A percentile compares a stretch with the other conserved stretches of the same genome.
Conservation (phyloP, 2,329 filamentous ascomycete species). For the Venturia oleaginea region DNA sequence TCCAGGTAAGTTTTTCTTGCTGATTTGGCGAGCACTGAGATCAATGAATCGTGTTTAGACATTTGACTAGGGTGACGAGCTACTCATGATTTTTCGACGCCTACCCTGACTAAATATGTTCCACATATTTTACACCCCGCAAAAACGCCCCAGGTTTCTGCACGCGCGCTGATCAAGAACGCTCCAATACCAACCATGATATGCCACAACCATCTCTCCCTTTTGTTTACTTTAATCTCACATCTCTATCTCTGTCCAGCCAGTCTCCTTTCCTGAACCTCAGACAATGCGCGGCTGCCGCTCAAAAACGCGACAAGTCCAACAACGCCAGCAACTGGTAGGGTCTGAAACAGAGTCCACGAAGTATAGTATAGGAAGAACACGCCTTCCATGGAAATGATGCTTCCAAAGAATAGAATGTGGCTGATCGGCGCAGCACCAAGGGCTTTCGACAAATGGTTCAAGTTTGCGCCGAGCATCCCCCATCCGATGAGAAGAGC, state of each 20-base stretch:
- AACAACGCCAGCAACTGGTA: constrained; percentile 63
- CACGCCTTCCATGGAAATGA: constrained; percentile 78
- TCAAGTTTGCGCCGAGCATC: constrained; percentile 71
- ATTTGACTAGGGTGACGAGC: neutral
- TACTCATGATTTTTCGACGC: neutral
- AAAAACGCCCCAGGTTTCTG: neutral
- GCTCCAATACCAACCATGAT: neutral
- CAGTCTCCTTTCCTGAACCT: constrained; percentile 82
- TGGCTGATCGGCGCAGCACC: constrained; percentile 72
- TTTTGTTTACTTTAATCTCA: neutral
- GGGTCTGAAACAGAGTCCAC: constrained; percentile 85
- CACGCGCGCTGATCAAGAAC: neutral
- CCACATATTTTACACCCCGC: neutral
- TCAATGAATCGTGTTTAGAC: too few relatives aligned
- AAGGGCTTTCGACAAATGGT: constrained; percentile 68
- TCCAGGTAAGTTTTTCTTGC: too few relatives aligned
- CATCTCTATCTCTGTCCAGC: constrained; percentile 53
- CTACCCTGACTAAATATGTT: neutral
- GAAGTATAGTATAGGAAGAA: constrained; percentile 91
- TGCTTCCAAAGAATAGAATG: constrained; percentile 73
- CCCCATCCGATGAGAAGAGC: constrained; percentile 66
- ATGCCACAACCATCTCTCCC: neutral
- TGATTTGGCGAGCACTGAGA: too few relatives aligned
- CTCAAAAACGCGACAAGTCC: constrained; percentile 70
- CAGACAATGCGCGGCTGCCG: constrained; percentile 79